Evolutionary conservation across 371 early-diverging fungal genomes (phyloP).

Genomic region (Lichtheimia ornata): DNA sequence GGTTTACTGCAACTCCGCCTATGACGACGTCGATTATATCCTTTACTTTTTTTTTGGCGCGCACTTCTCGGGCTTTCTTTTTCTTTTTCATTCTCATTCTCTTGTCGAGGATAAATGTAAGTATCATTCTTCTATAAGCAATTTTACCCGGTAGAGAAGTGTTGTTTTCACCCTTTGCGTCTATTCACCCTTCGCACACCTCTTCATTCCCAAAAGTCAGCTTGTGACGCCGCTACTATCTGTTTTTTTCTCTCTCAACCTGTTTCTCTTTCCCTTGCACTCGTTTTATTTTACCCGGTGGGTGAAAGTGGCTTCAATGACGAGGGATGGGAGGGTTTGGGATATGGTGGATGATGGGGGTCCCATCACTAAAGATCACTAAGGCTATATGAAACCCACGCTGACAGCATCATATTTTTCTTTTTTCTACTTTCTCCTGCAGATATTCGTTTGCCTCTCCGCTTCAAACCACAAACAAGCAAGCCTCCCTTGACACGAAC

Average conservation of each 20-base stretch:
- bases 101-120: conserved; percentile 4
- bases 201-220: conserved; percentile 6
- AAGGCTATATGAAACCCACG: conserved; percentile 21
- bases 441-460: conserved; percentile 19
- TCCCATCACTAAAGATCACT: conserved; percentile 19
- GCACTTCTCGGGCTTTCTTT: conserved; percentile 8
- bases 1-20: conserved; percentile 6
- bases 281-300: too few species aligned
- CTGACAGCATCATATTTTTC: conserved; percentile 6
- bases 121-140: too few species aligned
- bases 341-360: not conserved
- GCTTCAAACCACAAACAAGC: conserved; percentile 18
- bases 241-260: conserved; percentile 1
- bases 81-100: conserved; percentile 11
- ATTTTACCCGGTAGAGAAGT: too few species aligned
- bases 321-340: not conserved
- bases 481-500: not conserved
- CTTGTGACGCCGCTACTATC: conserved; percentile 15
- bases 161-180: too few species aligned
- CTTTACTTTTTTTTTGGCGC: conserved; percentile 11
- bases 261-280: not conserved
- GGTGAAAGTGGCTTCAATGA: not conserved
- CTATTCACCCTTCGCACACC: too few species aligned
- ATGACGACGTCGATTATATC: conserved; percentile 2
- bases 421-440: not conserved